Evolutionary conservation across 2,329 filamentous ascomycete genomes (phyloP).

Genomic region (Phyllosticta ampelicida): DNA sequence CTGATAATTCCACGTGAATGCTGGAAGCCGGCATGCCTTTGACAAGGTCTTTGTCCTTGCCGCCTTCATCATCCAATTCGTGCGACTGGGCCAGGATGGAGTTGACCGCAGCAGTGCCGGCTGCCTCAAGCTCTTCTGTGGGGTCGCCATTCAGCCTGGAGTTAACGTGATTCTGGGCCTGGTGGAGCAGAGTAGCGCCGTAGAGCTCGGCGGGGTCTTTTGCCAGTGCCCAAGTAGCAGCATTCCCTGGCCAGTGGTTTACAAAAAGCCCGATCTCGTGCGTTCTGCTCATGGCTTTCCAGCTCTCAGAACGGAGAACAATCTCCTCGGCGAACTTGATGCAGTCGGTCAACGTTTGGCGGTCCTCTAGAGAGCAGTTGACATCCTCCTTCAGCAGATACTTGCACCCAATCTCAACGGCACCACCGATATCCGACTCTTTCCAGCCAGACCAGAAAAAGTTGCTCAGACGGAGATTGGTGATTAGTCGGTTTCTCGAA

Average conservation of each 20-base stretch:
- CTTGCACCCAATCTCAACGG: slow-evolving; percentile 53
- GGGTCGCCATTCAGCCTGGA: slow-evolving; percentile 13
- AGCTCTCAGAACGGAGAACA: slow-evolving; percentile 49
- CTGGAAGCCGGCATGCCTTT: slow-evolving; percentile 31
- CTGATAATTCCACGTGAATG: slow-evolving; percentile 14
- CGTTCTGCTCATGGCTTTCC: slow-evolving; percentile 54
- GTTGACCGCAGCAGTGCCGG: slow-evolving; percentile 10
- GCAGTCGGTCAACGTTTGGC: slow-evolving; percentile 48
- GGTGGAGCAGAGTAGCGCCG: slow-evolving; percentile 45
- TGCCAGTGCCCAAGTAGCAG: slow-evolving; percentile 55
- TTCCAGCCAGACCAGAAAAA: slow-evolving; percentile 80
- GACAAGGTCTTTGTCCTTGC: slow-evolving; percentile 16
- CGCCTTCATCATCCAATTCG: slow-evolving; percentile 17
- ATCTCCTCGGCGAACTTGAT: slow-evolving; percentile 52
- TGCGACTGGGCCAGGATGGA: slow-evolving; percentile 15
- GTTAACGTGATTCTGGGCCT: slow-evolving; percentile 47
- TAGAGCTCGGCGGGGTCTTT: slow-evolving; percentile 42
- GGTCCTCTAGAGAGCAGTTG: slow-evolving; percentile 50
- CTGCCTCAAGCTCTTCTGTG: slow-evolving; percentile 16
- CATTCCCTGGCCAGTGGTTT: slow-evolving; percentile 52
- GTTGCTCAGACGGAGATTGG: slow-evolving; percentile 70
- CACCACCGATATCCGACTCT: slow-evolving; percentile 48
- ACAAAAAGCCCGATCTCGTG: slow-evolving; percentile 74
- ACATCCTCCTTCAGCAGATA: slow-evolving; percentile 57
- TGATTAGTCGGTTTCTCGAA: slow-evolving; percentile 56